Percentiles rank a stretch among this genome's conserved stretches.
phyloP scores from a whole-genome alignment of 495 filamentous ascomycete species.

The Eremomyces bilateralis region DNA sequence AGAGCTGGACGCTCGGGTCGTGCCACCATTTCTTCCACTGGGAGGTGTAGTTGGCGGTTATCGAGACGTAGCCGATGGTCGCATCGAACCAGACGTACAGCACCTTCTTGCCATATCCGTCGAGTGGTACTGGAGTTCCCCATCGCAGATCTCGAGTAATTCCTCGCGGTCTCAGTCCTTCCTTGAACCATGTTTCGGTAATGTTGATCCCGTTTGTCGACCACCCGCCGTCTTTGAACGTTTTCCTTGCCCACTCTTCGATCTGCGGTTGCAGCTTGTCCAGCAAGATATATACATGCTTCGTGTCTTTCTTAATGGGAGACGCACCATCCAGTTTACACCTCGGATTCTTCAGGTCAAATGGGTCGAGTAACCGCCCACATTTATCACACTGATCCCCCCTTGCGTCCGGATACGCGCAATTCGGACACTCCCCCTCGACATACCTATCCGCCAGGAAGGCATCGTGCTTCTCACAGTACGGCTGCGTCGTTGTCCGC shows the following conservation, averaged over 20 bases:
- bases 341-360: conserved; percentile 31
- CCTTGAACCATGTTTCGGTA: conserved; percentile 49
- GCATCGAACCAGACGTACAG: conserved; percentile 98
- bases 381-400: conserved; percentile 83
- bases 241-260: conserved; percentile 43
- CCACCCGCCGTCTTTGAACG: conserved; percentile 44
- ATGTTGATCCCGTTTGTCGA: conserved; percentile 44
- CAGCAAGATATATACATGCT: conserved; percentile 54
- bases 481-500: conserved; percentile 56
- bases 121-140: conserved; percentile 51
- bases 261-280: conserved; percentile 59
- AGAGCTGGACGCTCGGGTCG: conserved; percentile 71
- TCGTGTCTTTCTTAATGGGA: conserved; percentile 48
- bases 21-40: conserved; percentile 95
- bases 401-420: conserved; percentile 58
- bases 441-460: conserved; percentile 91
- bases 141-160: conserved; percentile 89
- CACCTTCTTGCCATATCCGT: conserved; percentile 57
- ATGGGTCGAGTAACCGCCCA: conserved; percentile 57
- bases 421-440: conserved; percentile 70
- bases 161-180: conserved; percentile 60
- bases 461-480: conserved; percentile 34
- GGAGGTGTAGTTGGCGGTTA: conserved; percentile 79
- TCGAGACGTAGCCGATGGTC: conserved; percentile 88
- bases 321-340: conserved; percentile 74